Conservation (phyloP, 192 early-diverging fungal genomes). For the Hyaloraphidium curvatum region DNA sequence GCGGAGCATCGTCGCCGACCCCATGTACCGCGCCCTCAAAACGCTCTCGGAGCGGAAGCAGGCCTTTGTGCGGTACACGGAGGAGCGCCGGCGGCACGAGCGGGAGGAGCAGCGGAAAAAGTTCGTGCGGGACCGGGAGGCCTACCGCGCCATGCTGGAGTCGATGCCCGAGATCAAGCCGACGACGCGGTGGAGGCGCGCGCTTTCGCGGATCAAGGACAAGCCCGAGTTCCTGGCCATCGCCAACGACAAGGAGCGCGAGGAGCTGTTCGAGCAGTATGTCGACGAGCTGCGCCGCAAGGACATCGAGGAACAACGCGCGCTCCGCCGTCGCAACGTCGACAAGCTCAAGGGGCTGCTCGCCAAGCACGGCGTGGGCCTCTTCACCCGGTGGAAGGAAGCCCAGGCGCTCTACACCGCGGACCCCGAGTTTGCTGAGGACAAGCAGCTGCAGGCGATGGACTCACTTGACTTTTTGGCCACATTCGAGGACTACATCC, state of each 20-base stretch:
- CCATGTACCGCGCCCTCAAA: slow-evolving; percentile 63
- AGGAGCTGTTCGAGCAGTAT: slow-evolving; percentile 50
- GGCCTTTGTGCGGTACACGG: slow-evolving; percentile 56
- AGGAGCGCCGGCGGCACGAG: slow-evolving; percentile 34
- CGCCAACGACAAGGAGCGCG: slow-evolving; percentile 33
- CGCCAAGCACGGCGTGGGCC: background rate
- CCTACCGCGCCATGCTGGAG: slow-evolving; percentile 32
- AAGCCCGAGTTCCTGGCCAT: slow-evolving; percentile 41
- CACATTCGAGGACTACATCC: slow-evolving; percentile 62
- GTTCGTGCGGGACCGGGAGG: slow-evolving; percentile 26
- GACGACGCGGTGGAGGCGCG: slow-evolving; percentile 31
- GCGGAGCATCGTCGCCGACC: slow-evolving; percentile 61
- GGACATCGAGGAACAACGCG: slow-evolving; percentile 47
- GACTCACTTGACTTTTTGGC: slow-evolving; percentile 63
- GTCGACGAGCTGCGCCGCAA: slow-evolving; percentile 38
- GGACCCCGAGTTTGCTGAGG: slow-evolving; percentile 26
- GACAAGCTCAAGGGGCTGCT: slow-evolving; percentile 18
- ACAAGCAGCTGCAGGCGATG: slow-evolving; percentile 36
- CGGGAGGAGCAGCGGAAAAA: slow-evolving; percentile 30
- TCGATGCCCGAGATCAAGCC: slow-evolving; percentile 26
- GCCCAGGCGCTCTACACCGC: slow-evolving; percentile 27
- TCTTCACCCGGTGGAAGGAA: slow-evolving; percentile 12
- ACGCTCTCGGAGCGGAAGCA: slow-evolving; percentile 61
- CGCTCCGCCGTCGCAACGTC: slow-evolving; percentile 25
- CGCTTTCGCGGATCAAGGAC: slow-evolving; percentile 30